Conservation (phyloP, 495 filamentous ascomycete genomes). For the Neurospora sp. region DNA sequence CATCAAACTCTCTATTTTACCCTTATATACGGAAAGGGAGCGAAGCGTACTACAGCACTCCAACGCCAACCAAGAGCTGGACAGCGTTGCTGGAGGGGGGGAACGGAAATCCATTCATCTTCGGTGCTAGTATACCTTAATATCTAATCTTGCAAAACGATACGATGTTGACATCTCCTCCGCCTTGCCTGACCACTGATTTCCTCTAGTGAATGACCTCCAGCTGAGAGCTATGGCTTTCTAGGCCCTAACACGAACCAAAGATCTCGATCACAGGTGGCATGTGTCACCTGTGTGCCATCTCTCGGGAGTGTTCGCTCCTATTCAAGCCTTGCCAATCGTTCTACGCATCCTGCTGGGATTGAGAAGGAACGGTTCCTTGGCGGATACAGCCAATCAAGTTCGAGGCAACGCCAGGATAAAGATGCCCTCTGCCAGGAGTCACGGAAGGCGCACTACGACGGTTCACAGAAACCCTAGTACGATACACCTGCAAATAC, state of each 20-base stretch:
- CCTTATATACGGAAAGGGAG: neutral
- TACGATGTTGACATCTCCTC: neutral
- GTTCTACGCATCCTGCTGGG: neutral
- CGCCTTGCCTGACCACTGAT: neutral
- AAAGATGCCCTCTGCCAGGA: neutral
- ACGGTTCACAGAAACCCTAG: neutral
- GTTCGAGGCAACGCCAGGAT: neutral
- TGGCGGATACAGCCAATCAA: neutral
- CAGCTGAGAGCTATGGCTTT: neutral
- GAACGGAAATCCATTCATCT: neutral
- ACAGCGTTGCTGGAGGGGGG: conserved; percentile 6
- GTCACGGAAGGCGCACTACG: neutral
- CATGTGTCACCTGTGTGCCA: neutral
- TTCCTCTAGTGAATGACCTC: neutral
- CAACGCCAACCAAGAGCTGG: conserved; percentile 22
- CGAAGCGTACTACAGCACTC: neutral
- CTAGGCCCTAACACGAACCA: neutral
- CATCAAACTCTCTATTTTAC: neutral
- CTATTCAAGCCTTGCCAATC: neutral
- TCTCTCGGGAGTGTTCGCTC: neutral
- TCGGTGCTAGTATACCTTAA: neutral
- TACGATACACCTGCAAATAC: neutral
- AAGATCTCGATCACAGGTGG: neutral
- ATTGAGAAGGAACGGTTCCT: neutral
- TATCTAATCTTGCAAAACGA: neutral